These are phyloP conservation scores for Haematococcus sp. DNA, from an alignment of 139 green algal genomes.

Conservation along the genomic window DNA sequence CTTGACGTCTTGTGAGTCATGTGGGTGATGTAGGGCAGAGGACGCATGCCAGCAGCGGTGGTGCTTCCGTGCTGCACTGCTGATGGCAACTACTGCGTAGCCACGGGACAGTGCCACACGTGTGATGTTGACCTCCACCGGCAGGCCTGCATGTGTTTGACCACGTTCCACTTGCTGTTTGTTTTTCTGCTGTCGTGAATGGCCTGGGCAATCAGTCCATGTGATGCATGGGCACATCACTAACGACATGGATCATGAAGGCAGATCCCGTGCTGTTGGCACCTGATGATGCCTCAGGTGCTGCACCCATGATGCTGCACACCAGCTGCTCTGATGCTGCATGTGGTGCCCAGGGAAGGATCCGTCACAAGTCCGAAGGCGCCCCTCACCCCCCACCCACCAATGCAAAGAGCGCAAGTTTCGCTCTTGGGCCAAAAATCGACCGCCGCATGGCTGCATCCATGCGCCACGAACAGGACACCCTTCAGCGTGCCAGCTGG, in stretches of 20 bases:
- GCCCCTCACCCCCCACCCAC: too few relatives aligned
- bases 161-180: not conserved
- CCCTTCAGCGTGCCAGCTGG: constrained; percentile 17
- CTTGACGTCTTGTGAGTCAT: constrained; percentile 1
- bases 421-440: constrained; percentile 50
- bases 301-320: too few relatives aligned
- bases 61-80: constrained; percentile 26
- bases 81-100: constrained; percentile 50
- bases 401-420: constrained; percentile 49
- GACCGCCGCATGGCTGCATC: constrained; percentile 54
- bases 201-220: too few relatives aligned
- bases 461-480: constrained; percentile 57
- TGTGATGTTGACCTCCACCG: constrained; percentile 56
- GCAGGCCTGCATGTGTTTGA: constrained; percentile 36
- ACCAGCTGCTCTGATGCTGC: too few relatives aligned
- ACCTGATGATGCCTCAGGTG: too few relatives aligned
- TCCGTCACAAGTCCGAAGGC: too few relatives aligned
- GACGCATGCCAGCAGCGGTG: constrained; percentile 48
- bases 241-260: too few relatives aligned
- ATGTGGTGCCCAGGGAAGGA: too few relatives aligned
- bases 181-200: too few relatives aligned
- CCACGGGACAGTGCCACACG: constrained; percentile 29
- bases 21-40: not conserved
- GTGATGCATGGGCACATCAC: too few relatives aligned
- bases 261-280: too few relatives aligned